Evolutionary conservation across 805 yeast genomes (phyloP), one percentile per base, ranked within the genome.

Genomic region (Kodamaea laetipori): DNA sequence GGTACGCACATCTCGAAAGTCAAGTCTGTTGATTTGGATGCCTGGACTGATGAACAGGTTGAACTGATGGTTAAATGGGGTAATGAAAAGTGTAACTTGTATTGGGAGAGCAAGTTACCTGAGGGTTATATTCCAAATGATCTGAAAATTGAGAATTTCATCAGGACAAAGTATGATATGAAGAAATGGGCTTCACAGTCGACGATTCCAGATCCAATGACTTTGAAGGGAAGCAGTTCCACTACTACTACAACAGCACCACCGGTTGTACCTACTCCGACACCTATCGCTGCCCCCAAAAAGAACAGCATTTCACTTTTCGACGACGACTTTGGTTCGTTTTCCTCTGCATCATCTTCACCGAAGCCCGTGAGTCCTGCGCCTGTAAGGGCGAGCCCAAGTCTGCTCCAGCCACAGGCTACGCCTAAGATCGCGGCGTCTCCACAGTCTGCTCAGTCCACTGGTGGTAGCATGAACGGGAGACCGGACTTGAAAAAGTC

Each of bases 1-100:
- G 98, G 99, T 1, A 90, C 97, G 0, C 99, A 92, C 66, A 89
- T 92, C 37, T 84, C 95, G 21, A 77, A 88, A 58, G 98, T 94
- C 39, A 88, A 94, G 60, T 85, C 95, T 4, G 95, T 92, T 28
- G 98, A 94, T 67, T 74, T 92, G 56, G 98, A 92, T 61, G 85
- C 95, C 1, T 92, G 99, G 99, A 86, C 94, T 4, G 96, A 90
- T 54, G 96, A 86, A 57, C 97, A 94, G 62, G 79, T 89, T 23
- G 81, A 76, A 47, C 80, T 79, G 49, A 82, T 94, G 85, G 81
- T 88, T 23, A 70, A 77, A 53, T 87, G 96, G 95, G 96, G 96
- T 1, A 92, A 92, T 59, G 75, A 68, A 33, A 73, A 76, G 60
- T 94, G 95, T 19, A 94, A 94, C 61, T 50, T 63, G 5, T 86